A percentile compares a stretch with the other conserved stretches of the same genome.
Conservation (phyloP, 1,139 yeast genomes). For the Candida dubliniensis region DNA sequence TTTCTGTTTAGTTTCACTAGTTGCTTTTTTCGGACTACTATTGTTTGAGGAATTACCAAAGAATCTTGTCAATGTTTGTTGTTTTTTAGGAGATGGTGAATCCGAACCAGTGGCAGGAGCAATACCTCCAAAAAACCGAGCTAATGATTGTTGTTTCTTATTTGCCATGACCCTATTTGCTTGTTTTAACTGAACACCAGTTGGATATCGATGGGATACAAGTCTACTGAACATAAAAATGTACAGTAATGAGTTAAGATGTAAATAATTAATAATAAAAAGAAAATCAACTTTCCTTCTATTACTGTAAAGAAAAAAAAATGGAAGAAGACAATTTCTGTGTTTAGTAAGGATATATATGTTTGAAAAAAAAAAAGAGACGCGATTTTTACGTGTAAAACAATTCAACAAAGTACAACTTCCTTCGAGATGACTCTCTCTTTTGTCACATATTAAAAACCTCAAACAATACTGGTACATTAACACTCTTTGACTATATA, state of each 20-base stretch:
- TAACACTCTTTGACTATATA: constrained; percentile 4
- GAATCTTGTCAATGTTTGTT: constrained; percentile 1
- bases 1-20: not conserved
- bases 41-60: constrained; percentile 1
- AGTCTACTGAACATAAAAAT: not conserved
- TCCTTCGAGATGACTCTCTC: too few species aligned
- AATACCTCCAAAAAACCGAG: constrained; percentile 32
- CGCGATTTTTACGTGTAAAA: too few species aligned
- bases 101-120: constrained; percentile 4
- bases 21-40: constrained; percentile 4
- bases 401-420: too few species aligned
- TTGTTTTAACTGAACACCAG: not conserved
- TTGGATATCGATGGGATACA: not conserved
- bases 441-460: too few species aligned
- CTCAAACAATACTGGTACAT: not conserved
- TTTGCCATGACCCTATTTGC: not conserved
- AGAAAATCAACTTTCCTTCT: too few species aligned
- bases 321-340: too few species aligned
- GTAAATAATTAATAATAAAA: too few species aligned
- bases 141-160: constrained; percentile 34
- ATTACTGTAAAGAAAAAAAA: too few species aligned
- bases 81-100: constrained; percentile 4
- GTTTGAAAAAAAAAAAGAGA: too few species aligned
- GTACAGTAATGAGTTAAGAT: not conserved
- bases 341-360: too few species aligned